Conservation (phyloP, 208 protist genomes). For the Trichomonas tenax region DNA sequence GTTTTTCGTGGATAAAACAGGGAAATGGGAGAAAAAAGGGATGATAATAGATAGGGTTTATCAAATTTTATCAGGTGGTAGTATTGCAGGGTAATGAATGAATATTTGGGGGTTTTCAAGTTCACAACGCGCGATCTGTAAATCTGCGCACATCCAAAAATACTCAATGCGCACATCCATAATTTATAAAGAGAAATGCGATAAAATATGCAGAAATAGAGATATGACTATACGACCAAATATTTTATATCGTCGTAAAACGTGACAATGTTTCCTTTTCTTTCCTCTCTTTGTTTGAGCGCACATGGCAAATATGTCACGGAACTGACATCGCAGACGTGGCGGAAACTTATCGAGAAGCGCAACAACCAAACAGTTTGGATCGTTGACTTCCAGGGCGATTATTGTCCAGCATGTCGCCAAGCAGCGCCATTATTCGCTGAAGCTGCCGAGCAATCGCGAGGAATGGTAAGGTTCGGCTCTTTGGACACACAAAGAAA, state of each 20-base stretch:
- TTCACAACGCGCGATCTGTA: too few species aligned
- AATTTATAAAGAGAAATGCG: too few species aligned
- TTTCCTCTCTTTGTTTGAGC: not conserved
- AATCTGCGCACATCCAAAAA: too few species aligned
- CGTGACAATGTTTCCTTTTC: not conserved
- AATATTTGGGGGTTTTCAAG: too few species aligned
- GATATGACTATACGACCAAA: not conserved
- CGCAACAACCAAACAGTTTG: not conserved
- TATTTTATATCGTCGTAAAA: not conserved
- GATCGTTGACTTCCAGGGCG: not conserved
- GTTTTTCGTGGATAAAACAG: too few species aligned
- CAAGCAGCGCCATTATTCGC: not conserved
- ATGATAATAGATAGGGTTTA: too few species aligned
- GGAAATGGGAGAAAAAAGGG: too few species aligned
- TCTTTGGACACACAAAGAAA: not conserved
- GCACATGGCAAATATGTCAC: not conserved
- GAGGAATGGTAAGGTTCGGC: not conserved
- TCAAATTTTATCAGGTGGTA: too few species aligned
- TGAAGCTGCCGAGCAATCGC: not conserved
- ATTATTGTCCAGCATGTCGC: not conserved
- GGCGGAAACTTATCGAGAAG: not conserved
- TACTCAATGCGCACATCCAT: too few species aligned
- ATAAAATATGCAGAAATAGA: too few species aligned
- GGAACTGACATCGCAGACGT: not conserved
- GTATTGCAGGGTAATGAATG: too few species aligned